phyloP scores from a whole-genome alignment of 2,329 filamentous ascomycete genomes.

The Monascus ruber region DNA sequence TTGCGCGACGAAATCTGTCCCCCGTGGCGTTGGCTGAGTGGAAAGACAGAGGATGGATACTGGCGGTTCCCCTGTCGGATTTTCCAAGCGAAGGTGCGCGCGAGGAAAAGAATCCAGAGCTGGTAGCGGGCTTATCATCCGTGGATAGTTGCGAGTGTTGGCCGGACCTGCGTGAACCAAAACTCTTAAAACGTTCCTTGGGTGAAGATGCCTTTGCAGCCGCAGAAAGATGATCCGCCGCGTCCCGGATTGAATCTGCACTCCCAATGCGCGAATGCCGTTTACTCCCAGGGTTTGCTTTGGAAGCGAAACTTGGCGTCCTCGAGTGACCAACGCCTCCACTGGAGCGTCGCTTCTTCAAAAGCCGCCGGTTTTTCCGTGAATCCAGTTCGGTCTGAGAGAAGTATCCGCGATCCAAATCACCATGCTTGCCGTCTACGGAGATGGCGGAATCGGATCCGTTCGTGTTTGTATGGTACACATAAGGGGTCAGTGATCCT shows the following conservation, averaged over 20 bases:
- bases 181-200: slow-evolving; percentile 46
- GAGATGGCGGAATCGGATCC: slow-evolving; percentile 21
- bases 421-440: slow-evolving; percentile 31
- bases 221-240: slow-evolving; percentile 40
- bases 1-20: slow-evolving; percentile 46
- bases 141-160: slow-evolving; percentile 40
- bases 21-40: slow-evolving; percentile 47
- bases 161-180: slow-evolving; percentile 44
- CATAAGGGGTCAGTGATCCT: slow-evolving; percentile 7
- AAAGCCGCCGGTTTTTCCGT: slow-evolving; percentile 57
- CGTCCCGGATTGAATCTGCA: slow-evolving; percentile 60
- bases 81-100: slow-evolving; percentile 37
- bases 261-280: slow-evolving; percentile 71
- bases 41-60: slow-evolving; percentile 36
- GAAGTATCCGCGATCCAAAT: slow-evolving; percentile 83
- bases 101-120: slow-evolving; percentile 29
- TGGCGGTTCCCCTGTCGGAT: slow-evolving; percentile 38
- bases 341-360: slow-evolving; percentile 57
- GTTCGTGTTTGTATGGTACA: slow-evolving; percentile 12
- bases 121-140: slow-evolving; percentile 37
- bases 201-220: slow-evolving; percentile 51
- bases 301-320: slow-evolving; percentile 66
- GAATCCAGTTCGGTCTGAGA: slow-evolving; percentile 77
- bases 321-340: slow-evolving; percentile 47
- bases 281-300: slow-evolving; percentile 56